Percentiles rank a stretch among this genome's conserved stretches.
These are phyloP conservation scores for Magnolia officinalis DNA, from an alignment of 164 flowering plant species.

Conservation along the genomic window DNA sequence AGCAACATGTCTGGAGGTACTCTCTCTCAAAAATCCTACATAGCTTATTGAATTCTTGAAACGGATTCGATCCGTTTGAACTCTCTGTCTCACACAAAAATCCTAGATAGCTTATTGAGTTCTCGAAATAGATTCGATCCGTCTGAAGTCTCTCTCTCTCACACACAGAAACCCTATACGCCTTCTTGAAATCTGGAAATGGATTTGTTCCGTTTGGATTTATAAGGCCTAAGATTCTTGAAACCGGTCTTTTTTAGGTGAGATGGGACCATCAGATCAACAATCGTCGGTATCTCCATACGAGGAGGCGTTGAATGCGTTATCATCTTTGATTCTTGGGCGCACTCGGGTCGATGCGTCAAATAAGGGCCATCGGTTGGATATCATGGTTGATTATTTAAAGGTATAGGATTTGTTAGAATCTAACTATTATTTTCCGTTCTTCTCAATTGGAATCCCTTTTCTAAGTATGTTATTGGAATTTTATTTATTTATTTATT, in stretches of 20 bases:
- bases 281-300: slow-evolving; percentile 36
- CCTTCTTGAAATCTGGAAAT: too few relatives aligned
- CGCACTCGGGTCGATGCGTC: slow-evolving; percentile 69
- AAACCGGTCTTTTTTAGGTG: slow-evolving; percentile 12
- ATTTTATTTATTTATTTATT: too few relatives aligned
- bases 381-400: slow-evolving; percentile 61
- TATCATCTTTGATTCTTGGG: slow-evolving; percentile 80
- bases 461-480: not conserved
- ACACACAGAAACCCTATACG: too few relatives aligned
- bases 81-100: too few relatives aligned
- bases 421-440: not conserved
- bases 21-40: not conserved
- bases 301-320: slow-evolving; percentile 77
- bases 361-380: slow-evolving; percentile 63
- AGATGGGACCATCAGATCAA: not conserved
- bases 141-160: too few relatives aligned
- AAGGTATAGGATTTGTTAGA: slow-evolving; percentile 40
- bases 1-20: slow-evolving; percentile 13
- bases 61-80: too few relatives aligned
- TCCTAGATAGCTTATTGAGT: too few relatives aligned
- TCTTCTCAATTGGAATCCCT: not conserved
- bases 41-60: too few relatives aligned
- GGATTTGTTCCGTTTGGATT: too few relatives aligned
- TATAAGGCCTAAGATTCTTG: not conserved
- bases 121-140: too few relatives aligned